Conservation (phyloP, 192 early-diverging fungal genomes). For the Dissophora ornata region DNA sequence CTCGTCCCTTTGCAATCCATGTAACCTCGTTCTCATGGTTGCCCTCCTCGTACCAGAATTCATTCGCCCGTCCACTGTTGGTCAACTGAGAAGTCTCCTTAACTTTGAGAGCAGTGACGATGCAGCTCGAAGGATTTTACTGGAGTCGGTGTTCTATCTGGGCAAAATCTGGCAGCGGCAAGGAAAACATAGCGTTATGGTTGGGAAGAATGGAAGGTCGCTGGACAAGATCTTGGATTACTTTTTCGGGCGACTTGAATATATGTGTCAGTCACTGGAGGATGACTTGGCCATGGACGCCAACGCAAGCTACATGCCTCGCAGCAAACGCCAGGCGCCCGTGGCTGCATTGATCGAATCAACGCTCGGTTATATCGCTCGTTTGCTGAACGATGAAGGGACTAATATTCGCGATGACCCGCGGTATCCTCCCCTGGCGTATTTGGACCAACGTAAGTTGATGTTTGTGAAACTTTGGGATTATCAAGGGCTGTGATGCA, state of each 20-base stretch:
- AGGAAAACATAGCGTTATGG: neutral
- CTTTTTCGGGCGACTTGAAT: slow-evolving; percentile 13
- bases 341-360: slow-evolving; percentile 9
- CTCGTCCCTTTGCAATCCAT: slow-evolving; percentile 38
- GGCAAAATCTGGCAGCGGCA: slow-evolving; percentile 28
- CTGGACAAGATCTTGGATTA: slow-evolving; percentile 22
- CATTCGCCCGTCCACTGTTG: slow-evolving; percentile 20
- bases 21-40: slow-evolving; percentile 26
- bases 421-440: slow-evolving; percentile 9
- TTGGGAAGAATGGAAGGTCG: neutral
- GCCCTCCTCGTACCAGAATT: slow-evolving; percentile 33
- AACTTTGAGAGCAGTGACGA: slow-evolving; percentile 30
- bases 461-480: neutral
- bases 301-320: neutral
- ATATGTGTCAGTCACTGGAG: slow-evolving; percentile 1
- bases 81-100: slow-evolving; percentile 29
- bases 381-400: slow-evolving; percentile 16
- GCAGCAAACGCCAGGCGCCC: slow-evolving; percentile 1
- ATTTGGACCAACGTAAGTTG: slow-evolving; percentile 33
- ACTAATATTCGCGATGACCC: neutral
- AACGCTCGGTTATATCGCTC: slow-evolving; percentile 6
- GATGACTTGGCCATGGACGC: slow-evolving; percentile 2
- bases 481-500: neutral
- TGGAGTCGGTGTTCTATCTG: slow-evolving; percentile 30
- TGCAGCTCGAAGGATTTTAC: slow-evolving; percentile 13